Conservation (phyloP, 2,329 filamentous ascomycete genomes). For the Claviceps citrina region DNA sequence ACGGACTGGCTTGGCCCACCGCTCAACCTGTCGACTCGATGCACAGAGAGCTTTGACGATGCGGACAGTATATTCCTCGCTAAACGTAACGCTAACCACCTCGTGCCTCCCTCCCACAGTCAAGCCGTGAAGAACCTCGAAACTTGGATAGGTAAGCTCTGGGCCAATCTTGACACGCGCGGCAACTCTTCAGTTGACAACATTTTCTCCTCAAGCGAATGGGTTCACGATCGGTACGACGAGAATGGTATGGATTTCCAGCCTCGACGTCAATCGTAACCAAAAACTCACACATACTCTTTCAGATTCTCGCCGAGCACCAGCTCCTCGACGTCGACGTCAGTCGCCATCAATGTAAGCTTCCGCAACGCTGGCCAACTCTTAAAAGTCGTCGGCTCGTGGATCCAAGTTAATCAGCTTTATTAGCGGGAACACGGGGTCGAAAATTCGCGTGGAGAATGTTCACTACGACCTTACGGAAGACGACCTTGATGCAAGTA, state of each 20-base stretch:
- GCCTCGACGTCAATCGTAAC: not conserved
- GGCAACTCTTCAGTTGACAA: constrained; percentile 13
- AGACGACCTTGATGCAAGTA: constrained; percentile 58
- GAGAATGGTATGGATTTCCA: constrained; percentile 41
- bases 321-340: constrained; percentile 27
- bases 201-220: constrained; percentile 48
- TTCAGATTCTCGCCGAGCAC: constrained; percentile 24
- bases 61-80: constrained; percentile 16
- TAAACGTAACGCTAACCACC: constrained; percentile 17
- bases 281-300: constrained; percentile 12
- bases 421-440: constrained; percentile 37
- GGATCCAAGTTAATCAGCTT: not conserved
- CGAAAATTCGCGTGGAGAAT: constrained; percentile 74
- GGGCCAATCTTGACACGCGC: constrained; percentile 6
- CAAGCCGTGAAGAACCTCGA: constrained; percentile 45
- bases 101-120: constrained; percentile 32
- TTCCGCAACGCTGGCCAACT: not conserved
- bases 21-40: constrained; percentile 16
- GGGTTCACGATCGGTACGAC: constrained; percentile 86
- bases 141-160: constrained; percentile 52
- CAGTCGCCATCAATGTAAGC: constrained; percentile 27
- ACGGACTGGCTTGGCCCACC: constrained; percentile 16
- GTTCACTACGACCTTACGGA: constrained; percentile 84
- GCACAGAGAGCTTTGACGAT: constrained; percentile 16
- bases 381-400: not conserved